These are phyloP conservation scores for Russula dissimulans DNA, from an alignment of 768 basidiomycete genomes.

Conservation along the genomic window DNA sequence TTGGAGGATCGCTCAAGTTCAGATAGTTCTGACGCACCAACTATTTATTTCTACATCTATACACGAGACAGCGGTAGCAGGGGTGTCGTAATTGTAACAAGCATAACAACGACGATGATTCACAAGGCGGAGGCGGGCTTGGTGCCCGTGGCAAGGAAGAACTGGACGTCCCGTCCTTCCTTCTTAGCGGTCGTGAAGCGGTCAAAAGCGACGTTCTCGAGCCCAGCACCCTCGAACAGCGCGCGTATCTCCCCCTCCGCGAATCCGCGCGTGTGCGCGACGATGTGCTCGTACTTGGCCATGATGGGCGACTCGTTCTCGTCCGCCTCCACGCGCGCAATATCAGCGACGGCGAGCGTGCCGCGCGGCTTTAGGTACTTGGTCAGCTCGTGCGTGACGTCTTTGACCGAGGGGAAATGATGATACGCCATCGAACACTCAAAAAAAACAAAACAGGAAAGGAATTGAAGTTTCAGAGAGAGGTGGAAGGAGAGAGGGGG, in stretches of 20 bases:
- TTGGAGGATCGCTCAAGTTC: constrained; percentile 62
- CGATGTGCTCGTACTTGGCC: constrained; percentile 34
- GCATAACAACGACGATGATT: background rate
- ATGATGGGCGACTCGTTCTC: constrained; percentile 19
- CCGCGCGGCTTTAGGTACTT: constrained; percentile 56
- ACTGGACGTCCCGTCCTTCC: constrained; percentile 2
- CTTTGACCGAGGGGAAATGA: constrained; percentile 43
- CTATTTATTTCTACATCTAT: background rate
- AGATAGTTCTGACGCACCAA: constrained; percentile 29
- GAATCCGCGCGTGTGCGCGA: constrained; percentile 50
- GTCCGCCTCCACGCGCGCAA: constrained; percentile 20
- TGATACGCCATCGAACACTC: constrained; percentile 62
- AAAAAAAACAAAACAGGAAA: background rate
- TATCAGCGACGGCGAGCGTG: constrained; percentile 48
- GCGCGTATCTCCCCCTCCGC: constrained; percentile 37
- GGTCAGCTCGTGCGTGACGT: constrained; percentile 43
- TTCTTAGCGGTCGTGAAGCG: constrained; percentile 5
- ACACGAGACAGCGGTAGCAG: too few species aligned
- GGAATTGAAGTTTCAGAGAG: too few species aligned
- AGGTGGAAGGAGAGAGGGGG: too few species aligned
- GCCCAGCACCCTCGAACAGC: constrained; percentile 45
- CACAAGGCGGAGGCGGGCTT: background rate
- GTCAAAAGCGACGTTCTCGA: constrained; percentile 34
- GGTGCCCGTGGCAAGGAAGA: constrained; percentile 11
- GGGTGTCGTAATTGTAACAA: background rate